phyloP scores from a whole-genome alignment of 129 eudicot species.

The Tagetes patula region DNA sequence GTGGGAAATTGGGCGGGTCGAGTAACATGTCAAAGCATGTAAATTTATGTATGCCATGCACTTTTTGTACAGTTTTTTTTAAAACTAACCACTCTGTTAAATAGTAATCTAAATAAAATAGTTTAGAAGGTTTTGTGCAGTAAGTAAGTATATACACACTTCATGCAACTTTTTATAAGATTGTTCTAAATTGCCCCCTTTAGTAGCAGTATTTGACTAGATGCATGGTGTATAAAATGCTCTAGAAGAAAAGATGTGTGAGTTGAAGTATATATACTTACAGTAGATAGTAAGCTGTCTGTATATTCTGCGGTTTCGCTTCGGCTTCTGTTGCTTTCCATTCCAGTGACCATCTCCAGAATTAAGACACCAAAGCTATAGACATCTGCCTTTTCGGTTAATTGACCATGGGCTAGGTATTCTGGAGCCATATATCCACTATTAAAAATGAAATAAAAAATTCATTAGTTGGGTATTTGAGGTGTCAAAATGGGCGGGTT shows the following conservation, averaged over 20 bases:
- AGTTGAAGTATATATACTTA: constrained; percentile 29
- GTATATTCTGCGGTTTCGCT: constrained; percentile 45
- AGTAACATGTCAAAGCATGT: not conserved
- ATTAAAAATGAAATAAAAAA: not conserved
- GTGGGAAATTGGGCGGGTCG: not conserved
- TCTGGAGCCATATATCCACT: constrained; percentile 82
- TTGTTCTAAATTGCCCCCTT: not conserved
- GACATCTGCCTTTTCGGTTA: constrained; percentile 75
- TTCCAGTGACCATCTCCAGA: constrained; percentile 62
- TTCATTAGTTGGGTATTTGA: not conserved
- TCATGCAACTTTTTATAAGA: no score
- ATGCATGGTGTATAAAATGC: not conserved
- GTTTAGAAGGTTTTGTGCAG: no score
- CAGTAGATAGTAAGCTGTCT: constrained; percentile 51
- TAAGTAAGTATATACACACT: no score
- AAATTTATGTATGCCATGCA: not conserved
- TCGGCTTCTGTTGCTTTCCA: constrained; percentile 54
- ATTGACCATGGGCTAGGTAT: constrained; percentile 68
- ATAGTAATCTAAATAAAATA: no score
- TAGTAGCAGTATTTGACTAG: not conserved
- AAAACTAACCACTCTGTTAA: not conserved
- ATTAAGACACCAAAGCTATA: constrained; percentile 68
- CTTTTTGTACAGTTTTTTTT: not conserved
- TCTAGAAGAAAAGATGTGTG: not conserved
- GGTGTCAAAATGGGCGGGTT: not conserved